These are phyloP conservation scores for Mercurialis annua DNA, from an alignment of 345 rosid genomes.

Conservation along the genomic window DNA sequence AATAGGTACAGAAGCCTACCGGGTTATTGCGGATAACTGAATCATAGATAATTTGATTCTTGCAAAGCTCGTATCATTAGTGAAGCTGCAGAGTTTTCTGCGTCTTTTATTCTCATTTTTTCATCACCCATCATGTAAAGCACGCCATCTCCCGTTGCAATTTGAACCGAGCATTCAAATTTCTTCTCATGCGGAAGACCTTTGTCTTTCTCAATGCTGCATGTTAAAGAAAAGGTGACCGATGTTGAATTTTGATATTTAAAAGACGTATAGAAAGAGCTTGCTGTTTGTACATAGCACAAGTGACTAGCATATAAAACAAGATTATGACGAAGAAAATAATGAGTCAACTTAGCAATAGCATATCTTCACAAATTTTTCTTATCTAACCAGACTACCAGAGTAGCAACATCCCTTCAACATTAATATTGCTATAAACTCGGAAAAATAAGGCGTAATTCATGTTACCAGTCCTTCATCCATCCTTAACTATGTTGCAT, in stretches of 20 bases:
- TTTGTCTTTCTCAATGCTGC: slow-evolving; percentile 59
- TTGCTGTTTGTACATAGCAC: not conserved
- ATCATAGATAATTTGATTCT: slow-evolving; percentile 31
- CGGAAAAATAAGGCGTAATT: too few relatives aligned
- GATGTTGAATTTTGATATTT: not conserved
- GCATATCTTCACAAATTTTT: not conserved
- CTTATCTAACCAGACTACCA: not conserved
- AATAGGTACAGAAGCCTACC: not conserved
- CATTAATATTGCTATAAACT: too few relatives aligned
- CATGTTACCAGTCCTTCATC: too few relatives aligned
- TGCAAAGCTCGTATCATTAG: slow-evolving; percentile 48
- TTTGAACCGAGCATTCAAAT: slow-evolving; percentile 48
- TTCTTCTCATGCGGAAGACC: slow-evolving; percentile 46
- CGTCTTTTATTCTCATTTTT: slow-evolving; percentile 46
- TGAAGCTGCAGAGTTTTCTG: slow-evolving; percentile 70
- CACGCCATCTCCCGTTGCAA: slow-evolving; percentile 33
- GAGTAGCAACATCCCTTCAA: too few relatives aligned
- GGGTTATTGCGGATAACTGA: not conserved
- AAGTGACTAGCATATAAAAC: not conserved
- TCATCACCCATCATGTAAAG: slow-evolving; percentile 47
- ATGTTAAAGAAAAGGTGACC: slow-evolving; percentile 16
- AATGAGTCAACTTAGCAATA: too few relatives aligned
- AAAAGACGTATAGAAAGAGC: not conserved
- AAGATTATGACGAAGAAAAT: too few relatives aligned
- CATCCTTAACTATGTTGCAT: too few relatives aligned